These are phyloP conservation scores for Apiotrichum porosum DNA, from an alignment of 1,284 basidiomycete species.

Conservation along the genomic window DNA sequence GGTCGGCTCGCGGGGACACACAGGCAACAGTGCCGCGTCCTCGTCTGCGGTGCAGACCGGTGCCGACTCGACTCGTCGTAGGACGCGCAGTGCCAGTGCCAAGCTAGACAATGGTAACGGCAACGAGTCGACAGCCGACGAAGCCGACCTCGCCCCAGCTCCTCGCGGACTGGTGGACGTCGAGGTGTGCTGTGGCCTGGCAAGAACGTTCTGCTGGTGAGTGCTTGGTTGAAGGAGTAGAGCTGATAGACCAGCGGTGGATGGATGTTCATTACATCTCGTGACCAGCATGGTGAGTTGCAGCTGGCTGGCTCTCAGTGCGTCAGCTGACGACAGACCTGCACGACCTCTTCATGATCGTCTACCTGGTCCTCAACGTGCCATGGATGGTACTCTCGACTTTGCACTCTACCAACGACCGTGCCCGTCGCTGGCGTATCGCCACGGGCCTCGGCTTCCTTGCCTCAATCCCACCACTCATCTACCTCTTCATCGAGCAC, in stretches of 20 bases:
- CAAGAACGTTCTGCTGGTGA: slow-evolving; percentile 71
- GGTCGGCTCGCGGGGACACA: not conserved
- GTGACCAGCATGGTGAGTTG: slow-evolving; percentile 43
- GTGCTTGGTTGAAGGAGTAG: too few relatives aligned
- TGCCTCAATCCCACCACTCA: slow-evolving; percentile 61
- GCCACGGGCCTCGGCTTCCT: slow-evolving; percentile 56
- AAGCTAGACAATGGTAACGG: not conserved
- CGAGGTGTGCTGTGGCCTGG: slow-evolving; percentile 62
- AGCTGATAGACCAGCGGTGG: slow-evolving; percentile 52
- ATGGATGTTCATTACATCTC: slow-evolving; percentile 81
- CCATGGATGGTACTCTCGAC: slow-evolving; percentile 83
- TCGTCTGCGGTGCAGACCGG: not conserved
- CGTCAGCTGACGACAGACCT: slow-evolving; percentile 52
- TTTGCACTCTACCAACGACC: slow-evolving; percentile 38
- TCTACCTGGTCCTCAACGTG: slow-evolving; percentile 70
- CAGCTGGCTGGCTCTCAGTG: not conserved
- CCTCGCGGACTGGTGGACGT: slow-evolving; percentile 4
- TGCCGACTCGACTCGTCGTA: not conserved
- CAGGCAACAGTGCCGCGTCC: not conserved
- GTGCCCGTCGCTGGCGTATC: slow-evolving; percentile 8
- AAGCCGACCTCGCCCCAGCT: not conserved
- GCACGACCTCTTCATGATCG: slow-evolving; percentile 86
- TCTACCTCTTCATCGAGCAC: slow-evolving; percentile 81
- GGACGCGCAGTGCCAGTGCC: not conserved
- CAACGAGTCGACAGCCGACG: not conserved